These are phyloP conservation scores for Trametes villosa DNA, from an alignment of 768 basidiomycete genomes.

Conservation along the genomic window DNA sequence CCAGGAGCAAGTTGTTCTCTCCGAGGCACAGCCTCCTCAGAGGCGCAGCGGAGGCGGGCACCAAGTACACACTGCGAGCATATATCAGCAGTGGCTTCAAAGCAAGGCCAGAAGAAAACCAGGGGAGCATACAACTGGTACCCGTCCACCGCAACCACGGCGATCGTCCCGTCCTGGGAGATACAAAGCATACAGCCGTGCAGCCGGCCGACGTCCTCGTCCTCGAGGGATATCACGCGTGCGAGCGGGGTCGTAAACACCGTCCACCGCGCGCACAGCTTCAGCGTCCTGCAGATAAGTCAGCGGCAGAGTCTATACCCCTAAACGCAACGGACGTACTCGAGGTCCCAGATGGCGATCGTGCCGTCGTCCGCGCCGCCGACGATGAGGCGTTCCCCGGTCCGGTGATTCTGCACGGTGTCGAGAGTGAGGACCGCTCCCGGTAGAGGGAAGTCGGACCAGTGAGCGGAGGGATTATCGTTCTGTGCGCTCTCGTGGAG, in stretches of 20 bases:
- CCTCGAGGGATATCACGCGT: constrained; percentile 58
- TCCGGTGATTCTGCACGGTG: constrained; percentile 58
- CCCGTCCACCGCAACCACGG: constrained; percentile 72
- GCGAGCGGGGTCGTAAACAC: constrained; percentile 70
- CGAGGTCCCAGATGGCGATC: constrained; percentile 70
- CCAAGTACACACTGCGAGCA: constrained; percentile 64
- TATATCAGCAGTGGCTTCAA: not conserved
- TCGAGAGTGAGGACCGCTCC: constrained; percentile 57
- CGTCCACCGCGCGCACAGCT: constrained; percentile 71
- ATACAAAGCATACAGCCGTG: constrained; percentile 73
- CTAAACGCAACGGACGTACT: constrained; percentile 53
- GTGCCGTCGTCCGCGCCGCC: constrained; percentile 83
- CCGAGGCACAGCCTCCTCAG: constrained; percentile 66
- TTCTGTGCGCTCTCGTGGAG: constrained; percentile 26
- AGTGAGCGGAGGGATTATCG: constrained; percentile 30
- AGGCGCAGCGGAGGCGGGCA: constrained; percentile 80
- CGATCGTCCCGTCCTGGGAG: constrained; percentile 80
- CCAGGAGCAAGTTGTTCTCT: constrained; percentile 70
- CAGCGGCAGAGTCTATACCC: not conserved
- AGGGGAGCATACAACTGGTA: constrained; percentile 70
- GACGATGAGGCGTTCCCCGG: constrained; percentile 64
- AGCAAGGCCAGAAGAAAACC: not conserved
- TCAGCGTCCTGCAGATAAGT: constrained; percentile 53
- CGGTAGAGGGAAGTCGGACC: constrained; percentile 52
- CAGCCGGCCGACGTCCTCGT: constrained; percentile 58